Percentiles rank a stretch among this genome's conserved stretches.
These are phyloP conservation scores for Leptographium flavum DNA, from an alignment of 2,329 filamentous ascomycete species.

Conservation along the genomic window DNA sequence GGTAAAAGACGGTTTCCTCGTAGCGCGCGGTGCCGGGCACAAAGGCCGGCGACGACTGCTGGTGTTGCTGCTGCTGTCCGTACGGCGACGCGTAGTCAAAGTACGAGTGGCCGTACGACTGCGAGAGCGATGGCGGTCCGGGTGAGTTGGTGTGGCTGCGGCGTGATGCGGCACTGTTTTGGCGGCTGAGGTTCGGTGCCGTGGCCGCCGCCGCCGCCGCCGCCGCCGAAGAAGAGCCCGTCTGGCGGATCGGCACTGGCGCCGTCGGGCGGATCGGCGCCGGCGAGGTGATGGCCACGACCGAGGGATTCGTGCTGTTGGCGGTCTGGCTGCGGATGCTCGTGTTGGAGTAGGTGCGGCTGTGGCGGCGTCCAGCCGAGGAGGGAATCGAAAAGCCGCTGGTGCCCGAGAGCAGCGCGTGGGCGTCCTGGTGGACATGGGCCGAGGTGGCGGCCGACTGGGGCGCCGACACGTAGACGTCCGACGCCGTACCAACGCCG, in stretches of 20 bases:
- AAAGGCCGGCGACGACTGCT: slow-evolving; percentile 34
- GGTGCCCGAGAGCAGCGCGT: slow-evolving; percentile 38
- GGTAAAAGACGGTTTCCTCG: slow-evolving; percentile 46
- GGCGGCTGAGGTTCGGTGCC: slow-evolving; percentile 32
- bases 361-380: slow-evolving; percentile 31
- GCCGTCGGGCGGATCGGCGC: slow-evolving; percentile 18
- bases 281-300: slow-evolving; percentile 30
- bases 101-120: slow-evolving; percentile 29
- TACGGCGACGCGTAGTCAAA: slow-evolving; percentile 20
- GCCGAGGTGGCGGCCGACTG: no score
- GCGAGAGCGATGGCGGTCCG: slow-evolving; percentile 19
- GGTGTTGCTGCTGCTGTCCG: no score
- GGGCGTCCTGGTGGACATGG: slow-evolving; percentile 20
- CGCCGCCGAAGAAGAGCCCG: no score
- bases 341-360: slow-evolving; percentile 43
- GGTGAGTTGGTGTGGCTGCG: slow-evolving; percentile 37
- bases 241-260: slow-evolving; percentile 19
- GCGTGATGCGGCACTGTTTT: slow-evolving; percentile 40
- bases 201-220: slow-evolving; percentile 17
- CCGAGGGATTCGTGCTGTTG: slow-evolving; percentile 22
- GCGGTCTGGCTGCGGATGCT: slow-evolving; percentile 37
- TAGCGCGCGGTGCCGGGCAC: slow-evolving; percentile 44
- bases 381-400: slow-evolving; percentile 43
- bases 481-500: background rate
- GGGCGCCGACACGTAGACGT: background rate